A percentile compares a stretch with the other conserved stretches of the same genome.
These are phyloP conservation scores for Anacardium occidentale DNA, from an alignment of 345 rosid species.

Conservation along the genomic window DNA sequence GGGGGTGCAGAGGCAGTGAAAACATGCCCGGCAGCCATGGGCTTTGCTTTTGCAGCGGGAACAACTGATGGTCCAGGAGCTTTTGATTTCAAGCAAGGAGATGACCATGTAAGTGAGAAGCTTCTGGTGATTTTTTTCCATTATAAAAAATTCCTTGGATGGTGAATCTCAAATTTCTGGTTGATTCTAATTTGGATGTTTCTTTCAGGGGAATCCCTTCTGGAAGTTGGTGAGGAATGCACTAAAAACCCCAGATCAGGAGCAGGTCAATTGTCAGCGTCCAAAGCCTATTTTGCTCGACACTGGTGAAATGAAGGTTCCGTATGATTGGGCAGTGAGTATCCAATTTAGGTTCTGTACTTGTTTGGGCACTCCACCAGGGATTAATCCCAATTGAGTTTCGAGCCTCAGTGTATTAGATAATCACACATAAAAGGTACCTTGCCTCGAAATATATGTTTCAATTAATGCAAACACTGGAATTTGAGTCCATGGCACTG, in stretches of 20 bases:
- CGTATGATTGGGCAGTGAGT: constrained; percentile 83
- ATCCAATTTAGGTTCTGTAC: constrained; percentile 2
- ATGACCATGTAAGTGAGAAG: constrained; percentile 44
- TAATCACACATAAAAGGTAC: neutral
- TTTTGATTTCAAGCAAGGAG: constrained; percentile 82
- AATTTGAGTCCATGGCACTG: neutral
- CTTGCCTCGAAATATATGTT: neutral
- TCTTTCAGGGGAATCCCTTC: constrained; percentile 60
- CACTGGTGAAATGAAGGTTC: constrained; percentile 77
- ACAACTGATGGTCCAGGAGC: constrained; percentile 91
- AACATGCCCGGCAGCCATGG: constrained; percentile 84
- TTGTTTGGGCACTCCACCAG: neutral
- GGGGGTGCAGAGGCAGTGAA: constrained; percentile 48
- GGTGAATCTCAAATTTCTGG: neutral
- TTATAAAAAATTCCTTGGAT: neutral
- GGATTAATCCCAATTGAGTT: neutral
- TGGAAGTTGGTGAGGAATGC: constrained; percentile 66
- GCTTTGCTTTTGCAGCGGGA: constrained; percentile 81
- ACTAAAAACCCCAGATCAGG: constrained; percentile 49
- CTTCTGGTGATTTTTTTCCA: neutral
- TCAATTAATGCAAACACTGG: neutral
- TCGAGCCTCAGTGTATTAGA: neutral
- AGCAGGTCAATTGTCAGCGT: constrained; percentile 60
- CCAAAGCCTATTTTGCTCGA: constrained; percentile 78
- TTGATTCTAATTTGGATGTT: constrained; percentile 8